These are phyloP conservation scores for Tillandsia fasciculata DNA, from an alignment of 176 grass and related monocot species.

Conservation along the genomic window DNA sequence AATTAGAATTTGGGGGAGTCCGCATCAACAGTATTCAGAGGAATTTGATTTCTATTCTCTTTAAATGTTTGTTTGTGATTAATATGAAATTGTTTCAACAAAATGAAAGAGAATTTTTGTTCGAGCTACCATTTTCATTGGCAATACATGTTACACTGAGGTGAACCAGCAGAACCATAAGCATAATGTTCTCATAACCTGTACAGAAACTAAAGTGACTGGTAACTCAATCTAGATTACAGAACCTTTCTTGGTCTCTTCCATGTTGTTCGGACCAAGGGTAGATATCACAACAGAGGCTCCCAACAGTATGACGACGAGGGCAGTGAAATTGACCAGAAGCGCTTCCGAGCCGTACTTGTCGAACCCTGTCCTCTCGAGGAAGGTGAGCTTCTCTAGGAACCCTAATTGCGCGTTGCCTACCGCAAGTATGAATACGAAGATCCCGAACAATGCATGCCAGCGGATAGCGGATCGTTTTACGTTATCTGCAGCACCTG, in stretches of 20 bases:
- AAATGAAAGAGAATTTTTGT: too few species aligned
- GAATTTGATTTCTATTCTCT: too few species aligned
- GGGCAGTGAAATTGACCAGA: constrained; percentile 62
- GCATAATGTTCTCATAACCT: not conserved
- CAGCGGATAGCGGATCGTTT: constrained; percentile 35
- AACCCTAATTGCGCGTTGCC: constrained; percentile 52
- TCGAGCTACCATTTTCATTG: too few species aligned
- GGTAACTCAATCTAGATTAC: not conserved
- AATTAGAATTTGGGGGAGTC: too few species aligned
- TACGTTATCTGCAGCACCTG: constrained; percentile 17
- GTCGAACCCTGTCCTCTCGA: constrained; percentile 17
- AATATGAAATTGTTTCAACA: too few species aligned
- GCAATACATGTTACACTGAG: too few species aligned
- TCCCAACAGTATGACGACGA: constrained; percentile 57
- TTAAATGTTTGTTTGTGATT: too few species aligned
- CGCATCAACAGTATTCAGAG: too few species aligned
- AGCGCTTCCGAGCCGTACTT: constrained; percentile 51
- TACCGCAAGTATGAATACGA: constrained; percentile 51
- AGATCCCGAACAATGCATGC: constrained; percentile 50
- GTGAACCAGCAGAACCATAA: too few species aligned
- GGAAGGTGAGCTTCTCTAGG: constrained; percentile 86
- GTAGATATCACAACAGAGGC: constrained; percentile 49
- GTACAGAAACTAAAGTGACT: not conserved
- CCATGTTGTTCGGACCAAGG: constrained; percentile 2
- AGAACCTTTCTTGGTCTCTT: not conserved